Conservation (phyloP, 1,284 basidiomycete genomes). For the Fomitopsis schrenkii region DNA sequence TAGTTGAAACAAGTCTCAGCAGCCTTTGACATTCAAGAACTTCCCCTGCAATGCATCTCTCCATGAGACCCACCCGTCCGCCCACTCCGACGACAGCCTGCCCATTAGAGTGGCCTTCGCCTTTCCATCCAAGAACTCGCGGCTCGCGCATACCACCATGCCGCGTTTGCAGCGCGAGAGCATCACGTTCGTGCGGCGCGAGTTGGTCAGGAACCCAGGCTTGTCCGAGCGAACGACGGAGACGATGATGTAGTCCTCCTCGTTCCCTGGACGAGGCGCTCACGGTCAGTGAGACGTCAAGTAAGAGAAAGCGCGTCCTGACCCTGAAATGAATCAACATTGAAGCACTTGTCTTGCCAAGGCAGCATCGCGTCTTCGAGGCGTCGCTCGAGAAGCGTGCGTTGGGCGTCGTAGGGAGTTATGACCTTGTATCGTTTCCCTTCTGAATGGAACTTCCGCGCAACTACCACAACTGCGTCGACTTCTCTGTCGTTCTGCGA, state of each 20-base stretch:
- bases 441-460: constrained; percentile 33
- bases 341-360: constrained; percentile 60
- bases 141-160: constrained; percentile 21
- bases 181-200: constrained; percentile 66
- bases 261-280: constrained; percentile 21
- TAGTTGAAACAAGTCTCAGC: background rate
- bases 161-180: constrained; percentile 21
- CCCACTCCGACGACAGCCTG: constrained; percentile 15
- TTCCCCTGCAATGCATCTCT: background rate
- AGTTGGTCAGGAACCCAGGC: constrained; percentile 55
- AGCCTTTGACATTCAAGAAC: background rate
- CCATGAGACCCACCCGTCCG: constrained; percentile 2
- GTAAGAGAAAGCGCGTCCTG: background rate
- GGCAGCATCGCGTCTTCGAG: constrained; percentile 42
- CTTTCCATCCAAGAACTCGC: constrained; percentile 13
- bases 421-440: constrained; percentile 52
- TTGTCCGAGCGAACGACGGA: constrained; percentile 55
- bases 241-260: constrained; percentile 51
- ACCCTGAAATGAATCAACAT: constrained; percentile 70
- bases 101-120: constrained; percentile 10
- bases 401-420: constrained; percentile 69
- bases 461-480: constrained; percentile 19
- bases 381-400: constrained; percentile 42
- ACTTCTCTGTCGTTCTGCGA: constrained; percentile 21
- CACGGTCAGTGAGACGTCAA: constrained; percentile 1